Evolutionary conservation across 2,329 filamentous ascomycete genomes (phyloP), one percentile per base, ranked within the genome.

Genomic region (Fusarium bulbicola): DNA sequence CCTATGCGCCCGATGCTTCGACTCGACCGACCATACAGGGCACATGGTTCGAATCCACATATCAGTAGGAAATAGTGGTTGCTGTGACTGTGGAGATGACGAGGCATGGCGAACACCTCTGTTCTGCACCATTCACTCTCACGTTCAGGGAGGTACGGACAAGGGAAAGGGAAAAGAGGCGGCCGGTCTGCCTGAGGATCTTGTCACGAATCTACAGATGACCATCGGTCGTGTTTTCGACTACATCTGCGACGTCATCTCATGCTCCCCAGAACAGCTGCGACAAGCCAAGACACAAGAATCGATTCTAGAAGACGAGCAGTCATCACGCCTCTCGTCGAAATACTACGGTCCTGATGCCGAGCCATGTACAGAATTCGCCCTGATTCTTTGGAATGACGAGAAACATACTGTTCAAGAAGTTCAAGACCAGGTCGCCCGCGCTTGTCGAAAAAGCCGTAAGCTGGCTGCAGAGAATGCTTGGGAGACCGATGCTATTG

Each of bases 181-280:
- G 49, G 84, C 86, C 52, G 85, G 82, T 10, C 83, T 98, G 54
- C 94, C 96, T 0, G 86, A 90, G 37, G 94, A 97, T 46, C 87
- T 98, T 59, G 85, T 93, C 37, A 86, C 91, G 65, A 92, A 91
- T 77, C 94, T 98, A 69, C 90, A 92, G 62, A 94, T 93, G 87
- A 98, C 96, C 1, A 92, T 99, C 72, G 90, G 93, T 5, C 89
- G 94, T 66, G 92, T 91, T 16, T 89, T 98, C 70, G 96, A 99
- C 84, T 99, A 97, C 80, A 92, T 99, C 72, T 98, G 95, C 84
- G 96, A 99, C 84, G 95, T 99, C 69, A 95, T 98, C 73, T 98
- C 96, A 6, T 99, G 97, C 83, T 97, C 95, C 3, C 97, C 97
- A 1, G 97, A 99, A 83, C 95, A 99, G 82, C 87, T 99, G 54